phyloP scores from a whole-genome alignment of 352 stramenopile genomes.

The Globisporangium barbulae region DNA sequence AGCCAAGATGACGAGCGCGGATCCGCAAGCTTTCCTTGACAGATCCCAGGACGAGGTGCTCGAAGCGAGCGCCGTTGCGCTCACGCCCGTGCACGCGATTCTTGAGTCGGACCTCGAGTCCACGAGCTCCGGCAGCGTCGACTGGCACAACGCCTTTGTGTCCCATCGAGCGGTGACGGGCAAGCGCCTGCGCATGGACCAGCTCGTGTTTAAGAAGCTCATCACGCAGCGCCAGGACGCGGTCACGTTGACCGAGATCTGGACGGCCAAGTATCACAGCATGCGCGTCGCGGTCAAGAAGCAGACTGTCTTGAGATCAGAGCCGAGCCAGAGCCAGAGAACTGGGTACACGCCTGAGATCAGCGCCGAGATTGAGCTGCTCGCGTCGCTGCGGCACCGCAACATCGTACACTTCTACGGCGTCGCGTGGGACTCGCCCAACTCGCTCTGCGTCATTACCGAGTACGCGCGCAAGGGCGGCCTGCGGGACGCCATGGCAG shows the following conservation, averaged over 20 bases:
- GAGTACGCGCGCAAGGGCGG: slow-evolving; percentile 40
- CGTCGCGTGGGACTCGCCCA: slow-evolving; percentile 33
- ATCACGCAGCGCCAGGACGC: slow-evolving; percentile 33
- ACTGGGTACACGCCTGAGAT: slow-evolving; percentile 30
- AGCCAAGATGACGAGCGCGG: slow-evolving; percentile 17
- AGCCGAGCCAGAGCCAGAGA: neutral
- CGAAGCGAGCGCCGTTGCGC: slow-evolving; percentile 1
- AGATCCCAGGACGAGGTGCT: neutral
- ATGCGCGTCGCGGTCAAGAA: slow-evolving; percentile 54
- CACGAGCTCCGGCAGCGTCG: neutral
- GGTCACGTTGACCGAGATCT: slow-evolving; percentile 5
- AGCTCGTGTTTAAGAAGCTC: slow-evolving; percentile 37
- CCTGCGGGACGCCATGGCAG: slow-evolving; percentile 16
- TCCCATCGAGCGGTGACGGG: slow-evolving; percentile 23
- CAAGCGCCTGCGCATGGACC: slow-evolving; percentile 9
- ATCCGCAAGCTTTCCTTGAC: slow-evolving; percentile 12
- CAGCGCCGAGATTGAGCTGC: slow-evolving; percentile 40
- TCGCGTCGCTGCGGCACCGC: slow-evolving; percentile 38
- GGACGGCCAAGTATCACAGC: slow-evolving; percentile 31
- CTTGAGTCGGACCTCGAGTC: slow-evolving; percentile 13
- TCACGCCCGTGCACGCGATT: slow-evolving; percentile 11
- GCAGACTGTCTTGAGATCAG: slow-evolving; percentile 19
- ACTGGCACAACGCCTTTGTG: slow-evolving; percentile 18
- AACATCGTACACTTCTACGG: slow-evolving; percentile 36
- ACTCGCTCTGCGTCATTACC: slow-evolving; percentile 29